These are phyloP conservation scores for Arthrobotrys megalospora DNA, from an alignment of 2,329 filamentous ascomycete genomes.

Conservation along the genomic window DNA sequence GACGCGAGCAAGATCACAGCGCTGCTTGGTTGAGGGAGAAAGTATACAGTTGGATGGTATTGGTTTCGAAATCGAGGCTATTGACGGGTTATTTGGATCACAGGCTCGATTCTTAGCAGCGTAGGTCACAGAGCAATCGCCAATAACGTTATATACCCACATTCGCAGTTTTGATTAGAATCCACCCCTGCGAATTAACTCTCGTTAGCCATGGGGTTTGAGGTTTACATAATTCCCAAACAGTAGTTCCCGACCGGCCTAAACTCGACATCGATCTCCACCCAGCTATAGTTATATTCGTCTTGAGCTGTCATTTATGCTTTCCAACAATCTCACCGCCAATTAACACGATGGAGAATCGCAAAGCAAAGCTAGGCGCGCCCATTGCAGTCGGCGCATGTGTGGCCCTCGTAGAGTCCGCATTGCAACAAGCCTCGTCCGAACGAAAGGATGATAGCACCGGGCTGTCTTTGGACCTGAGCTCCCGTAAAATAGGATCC, in stretches of 20 bases:
- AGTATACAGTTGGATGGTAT: no score
- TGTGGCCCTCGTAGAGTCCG: slow-evolving; percentile 41
- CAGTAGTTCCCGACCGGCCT: neutral
- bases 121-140: no score
- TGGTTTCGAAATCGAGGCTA: no score
- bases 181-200: neutral
- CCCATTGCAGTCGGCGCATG: slow-evolving; percentile 41
- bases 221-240: slow-evolving; percentile 5
- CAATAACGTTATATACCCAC: neutral
- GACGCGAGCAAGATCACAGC: neutral
- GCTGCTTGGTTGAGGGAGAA: neutral
- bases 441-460: slow-evolving; percentile 37
- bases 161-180: neutral
- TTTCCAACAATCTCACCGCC: neutral
- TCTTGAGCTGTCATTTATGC: neutral
- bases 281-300: neutral
- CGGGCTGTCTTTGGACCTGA: slow-evolving; percentile 70
- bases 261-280: neutral
- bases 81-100: no score
- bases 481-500: slow-evolving; percentile 70
- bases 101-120: no score
- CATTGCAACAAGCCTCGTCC: slow-evolving; percentile 40
- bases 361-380: slow-evolving; percentile 24
- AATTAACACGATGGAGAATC: slow-evolving; percentile 30
- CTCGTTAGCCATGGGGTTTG: neutral